Evolutionary conservation across 78 protist genomes (phyloP), one percentile per base, ranked within the genome.

Genomic region (Cyanophora paradoxa): DNA sequence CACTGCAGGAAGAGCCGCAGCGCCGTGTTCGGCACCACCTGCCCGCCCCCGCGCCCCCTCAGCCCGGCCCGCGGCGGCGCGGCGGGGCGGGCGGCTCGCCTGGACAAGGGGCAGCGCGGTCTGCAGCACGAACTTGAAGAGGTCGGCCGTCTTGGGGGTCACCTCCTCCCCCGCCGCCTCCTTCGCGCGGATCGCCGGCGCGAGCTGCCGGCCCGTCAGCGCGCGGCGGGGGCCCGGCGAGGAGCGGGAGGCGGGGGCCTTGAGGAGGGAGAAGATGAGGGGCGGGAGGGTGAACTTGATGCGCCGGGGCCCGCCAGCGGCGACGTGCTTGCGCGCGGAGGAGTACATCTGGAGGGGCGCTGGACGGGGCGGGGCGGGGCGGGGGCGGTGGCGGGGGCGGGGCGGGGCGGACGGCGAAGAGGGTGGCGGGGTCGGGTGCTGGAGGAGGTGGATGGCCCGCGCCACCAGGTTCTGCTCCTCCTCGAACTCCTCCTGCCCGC

Each of bases 391-490:
- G 54, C n/a, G 54, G 24, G 54, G 54, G 54, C n/a, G 54, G 19
- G 63, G 19, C n/a, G n/a, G n/a, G n/a, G n/a, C n/a, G n/a, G n/a
- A n/a, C n/a, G n/a, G n/a, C n/a, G n/a, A n/a, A n/a, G n/a, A n/a
- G n/a, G n/a, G n/a, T n/a, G n/a, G n/a, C 83, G 31, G 67, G 39
- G n/a, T n/a, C n/a, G n/a, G n/a, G n/a, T n/a, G n/a, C 57, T 64
- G 56, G 52, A 93, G 46, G 54, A 86, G 41, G 82, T 85, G 93
- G 24, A 93, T 39, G 24, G 82, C 54, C 17, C 78, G 33, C 24
- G 93, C 86, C n/a, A 89, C 87, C 22, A 82, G 72, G 39, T 28
- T 63, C 73, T 89, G 93, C 56, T 92, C 96, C 22, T 67, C 95
- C 19, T n/a, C 82, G 46, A 92, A 82, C 62, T 86, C 91, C 59